phyloP scores from a whole-genome alignment of 2,329 filamentous ascomycete species.

The Peltaster fructicola region DNA sequence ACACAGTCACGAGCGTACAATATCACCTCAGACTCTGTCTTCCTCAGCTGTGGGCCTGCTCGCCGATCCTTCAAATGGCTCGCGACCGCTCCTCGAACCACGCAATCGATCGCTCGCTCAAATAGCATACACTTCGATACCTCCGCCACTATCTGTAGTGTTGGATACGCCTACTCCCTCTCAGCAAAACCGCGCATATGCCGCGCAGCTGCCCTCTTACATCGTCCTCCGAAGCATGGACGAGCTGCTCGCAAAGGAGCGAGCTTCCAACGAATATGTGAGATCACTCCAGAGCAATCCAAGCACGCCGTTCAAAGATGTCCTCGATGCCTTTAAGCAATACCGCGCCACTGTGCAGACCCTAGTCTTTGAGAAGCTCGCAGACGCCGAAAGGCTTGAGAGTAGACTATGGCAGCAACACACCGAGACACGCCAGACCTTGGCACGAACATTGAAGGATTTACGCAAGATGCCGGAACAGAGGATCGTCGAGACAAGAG shows the following conservation, averaged over 20 bases:
- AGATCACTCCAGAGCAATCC: slow-evolving; percentile 10
- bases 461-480: slow-evolving; percentile 34
- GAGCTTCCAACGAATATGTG: slow-evolving; percentile 13
- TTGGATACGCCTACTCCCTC: too few species aligned
- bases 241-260: slow-evolving; percentile 15
- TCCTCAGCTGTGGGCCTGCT: too few species aligned
- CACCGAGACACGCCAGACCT: slow-evolving; percentile 57
- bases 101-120: too few species aligned
- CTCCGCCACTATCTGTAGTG: too few species aligned
- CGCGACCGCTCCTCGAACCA: slow-evolving; percentile 29
- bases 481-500: slow-evolving; percentile 48
- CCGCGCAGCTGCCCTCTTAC: slow-evolving; percentile 7
- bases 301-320: slow-evolving; percentile 9
- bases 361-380: slow-evolving; percentile 55
- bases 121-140: too few species aligned
- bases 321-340: slow-evolving; percentile 12
- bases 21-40: too few species aligned
- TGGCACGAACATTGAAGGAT: slow-evolving; percentile 46
- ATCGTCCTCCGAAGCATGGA: slow-evolving; percentile 15
- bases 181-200: slow-evolving; percentile 10
- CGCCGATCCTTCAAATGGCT: slow-evolving; percentile 41
- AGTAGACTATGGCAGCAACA: slow-evolving; percentile 63
- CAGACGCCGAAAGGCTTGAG: slow-evolving; percentile 49
- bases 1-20: too few species aligned
- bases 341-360: slow-evolving; percentile 56